Evolutionary conservation across 148 eudicot genomes (phyloP).

Genomic region (Tetragonia tetragonoides): DNA sequence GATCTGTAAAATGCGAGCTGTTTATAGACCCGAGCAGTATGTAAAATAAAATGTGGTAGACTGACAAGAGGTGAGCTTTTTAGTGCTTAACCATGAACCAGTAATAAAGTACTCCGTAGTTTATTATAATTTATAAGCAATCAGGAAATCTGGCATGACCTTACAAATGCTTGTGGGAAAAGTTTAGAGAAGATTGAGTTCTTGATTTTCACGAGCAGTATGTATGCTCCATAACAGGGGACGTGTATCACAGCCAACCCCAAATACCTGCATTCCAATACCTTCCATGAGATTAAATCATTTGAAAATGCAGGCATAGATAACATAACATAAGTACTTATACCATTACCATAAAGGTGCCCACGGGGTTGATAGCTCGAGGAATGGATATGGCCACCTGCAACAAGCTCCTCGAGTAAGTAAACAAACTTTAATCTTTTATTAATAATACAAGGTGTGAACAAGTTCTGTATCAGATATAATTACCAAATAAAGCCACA

Average conservation of each 20-base stretch:
- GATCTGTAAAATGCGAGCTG: conserved; percentile 18
- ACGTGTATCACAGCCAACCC: conserved; percentile 60
- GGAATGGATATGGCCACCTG: conserved; percentile 99
- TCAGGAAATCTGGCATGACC: conserved; percentile 35
- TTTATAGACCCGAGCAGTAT: background rate
- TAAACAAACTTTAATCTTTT: background rate
- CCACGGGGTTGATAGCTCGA: conserved; percentile 73
- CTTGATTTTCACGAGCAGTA: conserved; percentile 55
- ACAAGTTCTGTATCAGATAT: background rate
- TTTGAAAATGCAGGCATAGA: background rate
- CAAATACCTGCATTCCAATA: conserved; percentile 54
- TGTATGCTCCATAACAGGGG: conserved; percentile 69
- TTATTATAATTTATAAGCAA: background rate
- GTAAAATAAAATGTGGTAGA: background rate
- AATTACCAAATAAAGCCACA: conserved; percentile 64
- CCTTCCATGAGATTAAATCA: background rate
- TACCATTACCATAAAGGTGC: conserved; percentile 98
- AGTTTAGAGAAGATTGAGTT: conserved; percentile 44
- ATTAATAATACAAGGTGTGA: no score
- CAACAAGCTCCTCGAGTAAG: no score
- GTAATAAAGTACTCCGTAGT: no score
- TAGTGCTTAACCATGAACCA: no score
- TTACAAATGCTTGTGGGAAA: conserved; percentile 51
- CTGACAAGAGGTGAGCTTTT: background rate
- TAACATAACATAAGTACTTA: background rate